Evolutionary conservation across 2,329 filamentous ascomycete genomes (phyloP).

Genomic region (Aspergillus sp.): DNA sequence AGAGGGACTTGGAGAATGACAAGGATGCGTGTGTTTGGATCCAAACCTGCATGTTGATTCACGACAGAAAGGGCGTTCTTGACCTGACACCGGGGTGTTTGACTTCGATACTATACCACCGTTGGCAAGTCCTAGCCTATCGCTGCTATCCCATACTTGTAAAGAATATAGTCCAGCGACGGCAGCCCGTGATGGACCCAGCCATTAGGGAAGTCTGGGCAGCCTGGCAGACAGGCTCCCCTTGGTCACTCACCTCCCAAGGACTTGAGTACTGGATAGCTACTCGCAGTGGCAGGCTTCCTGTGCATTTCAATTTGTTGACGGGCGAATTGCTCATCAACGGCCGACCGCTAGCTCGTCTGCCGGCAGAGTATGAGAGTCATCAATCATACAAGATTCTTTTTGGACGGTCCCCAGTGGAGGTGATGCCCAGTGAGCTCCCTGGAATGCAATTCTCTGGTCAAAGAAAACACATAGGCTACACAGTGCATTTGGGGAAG

Average conservation of each 20-base stretch:
- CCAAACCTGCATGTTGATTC: constrained; percentile 40
- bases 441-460: constrained; percentile 23
- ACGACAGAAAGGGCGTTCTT: constrained; percentile 28
- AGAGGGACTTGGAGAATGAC: constrained; percentile 23
- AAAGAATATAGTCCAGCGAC: constrained; percentile 7
- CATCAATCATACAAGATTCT: constrained; percentile 24
- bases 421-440: constrained; percentile 18
- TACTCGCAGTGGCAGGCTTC: constrained; percentile 9
- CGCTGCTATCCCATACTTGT: constrained; percentile 8
- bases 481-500: constrained; percentile 23
- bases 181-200: constrained; percentile 12
- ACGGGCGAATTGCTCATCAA: constrained; percentile 36
- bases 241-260: constrained; percentile 6
- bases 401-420: constrained; percentile 25
- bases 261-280: constrained; percentile 8
- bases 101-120: constrained; percentile 21
- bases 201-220: constrained; percentile 18
- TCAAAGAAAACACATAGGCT: constrained; percentile 17
- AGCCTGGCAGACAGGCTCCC: constrained; percentile 15
- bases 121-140: constrained; percentile 25
- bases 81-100: constrained; percentile 7
- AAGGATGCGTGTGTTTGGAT: constrained; percentile 35
- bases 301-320: constrained; percentile 32
- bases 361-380: constrained; percentile 27
- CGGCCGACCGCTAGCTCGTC: constrained; percentile 27